Evolutionary conservation across 2,329 filamentous ascomycete species (phyloP), one percentile per base, ranked within the genome.

Genomic region (Fusarium nanum): DNA sequence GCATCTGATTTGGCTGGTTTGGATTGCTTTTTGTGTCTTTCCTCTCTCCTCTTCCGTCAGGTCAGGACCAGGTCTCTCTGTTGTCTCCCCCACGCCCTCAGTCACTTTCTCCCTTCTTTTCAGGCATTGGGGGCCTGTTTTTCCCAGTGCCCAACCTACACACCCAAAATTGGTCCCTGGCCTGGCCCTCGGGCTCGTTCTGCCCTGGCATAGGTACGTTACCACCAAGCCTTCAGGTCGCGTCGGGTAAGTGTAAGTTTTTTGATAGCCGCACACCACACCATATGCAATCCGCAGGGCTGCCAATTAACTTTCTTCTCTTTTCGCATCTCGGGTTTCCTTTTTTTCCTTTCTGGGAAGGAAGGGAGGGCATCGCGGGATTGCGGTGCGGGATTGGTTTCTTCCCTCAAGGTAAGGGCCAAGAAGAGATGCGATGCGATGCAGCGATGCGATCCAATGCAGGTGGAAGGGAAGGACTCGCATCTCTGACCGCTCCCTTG

Each of bases 401-500:
- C n/a, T 37, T 54, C 16, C 18, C 42, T 32, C n/a, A 22, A 60
- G 41, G 63, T 22, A 49, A 50, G 48, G 42, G 60, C 61, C 42
- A 54, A 32, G 42, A 65, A 23, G 27, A 58, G n/a, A 47, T 49
- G 42, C 20, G 59, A 63, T 67, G 50, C 60, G 56, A 56, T 67
- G 49, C 48, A 67, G 55, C 18, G 47, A 67, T 67, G 56, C 63
- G 46, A 65, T 67, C 56, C 56, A 62, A 67, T 67, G 62, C 49
- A 67, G 64, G 63, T 48, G 64, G 61, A 45, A 52, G 30, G 47
- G 47, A 44, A 60, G 45, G 65, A 50, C 62, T 27, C 61, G 65
- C 66, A 61, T 64, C 50, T 58, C 54, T 68, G 66, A 68, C 66
- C 66, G 66, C 66, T 60, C 53, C 60, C 66, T 68, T 22, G 23